These are phyloP conservation scores for Spiraea crenata DNA, from an alignment of 331 rosid genomes.

Conservation along the genomic window DNA sequence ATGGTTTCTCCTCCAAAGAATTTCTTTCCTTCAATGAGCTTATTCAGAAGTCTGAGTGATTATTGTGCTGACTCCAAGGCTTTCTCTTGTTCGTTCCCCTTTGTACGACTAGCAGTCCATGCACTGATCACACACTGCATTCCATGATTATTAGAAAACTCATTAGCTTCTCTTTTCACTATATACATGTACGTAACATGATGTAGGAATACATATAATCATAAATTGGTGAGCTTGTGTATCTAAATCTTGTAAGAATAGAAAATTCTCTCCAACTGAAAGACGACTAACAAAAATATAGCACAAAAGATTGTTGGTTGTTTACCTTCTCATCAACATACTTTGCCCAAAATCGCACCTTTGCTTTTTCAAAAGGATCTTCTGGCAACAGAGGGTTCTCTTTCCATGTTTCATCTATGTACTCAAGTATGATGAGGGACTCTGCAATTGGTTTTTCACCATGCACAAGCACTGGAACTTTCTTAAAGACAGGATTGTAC, in stretches of 20 bases:
- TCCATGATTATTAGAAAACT: neutral
- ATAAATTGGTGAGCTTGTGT: neutral
- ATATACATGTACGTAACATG: neutral
- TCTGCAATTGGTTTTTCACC: conserved; percentile 38
- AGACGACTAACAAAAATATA: neutral
- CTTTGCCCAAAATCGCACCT: conserved; percentile 48
- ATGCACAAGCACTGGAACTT: conserved; percentile 45
- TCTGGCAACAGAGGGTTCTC: conserved; percentile 41
- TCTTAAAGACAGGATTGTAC: conserved; percentile 54
- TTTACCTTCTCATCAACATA: conserved; percentile 49
- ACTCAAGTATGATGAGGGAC: conserved; percentile 51
- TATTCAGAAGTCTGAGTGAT: conserved; percentile 41
- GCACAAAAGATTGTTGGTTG: neutral
- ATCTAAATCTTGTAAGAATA: neutral
- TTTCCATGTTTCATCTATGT: conserved; percentile 59
- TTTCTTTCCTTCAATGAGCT: conserved; percentile 45
- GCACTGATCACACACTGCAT: conserved; percentile 34
- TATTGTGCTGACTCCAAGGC: conserved; percentile 46
- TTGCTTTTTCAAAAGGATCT: conserved; percentile 40
- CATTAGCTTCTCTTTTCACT: neutral
- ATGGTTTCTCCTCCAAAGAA: conserved; percentile 53
- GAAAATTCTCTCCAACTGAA: neutral
- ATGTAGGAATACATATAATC: neutral
- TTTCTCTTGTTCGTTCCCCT: conserved; percentile 44
- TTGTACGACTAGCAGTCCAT: conserved; percentile 41